phyloP scores from a whole-genome alignment of 1,139 yeast species.

The Saccharomyces hybrid region DNA sequence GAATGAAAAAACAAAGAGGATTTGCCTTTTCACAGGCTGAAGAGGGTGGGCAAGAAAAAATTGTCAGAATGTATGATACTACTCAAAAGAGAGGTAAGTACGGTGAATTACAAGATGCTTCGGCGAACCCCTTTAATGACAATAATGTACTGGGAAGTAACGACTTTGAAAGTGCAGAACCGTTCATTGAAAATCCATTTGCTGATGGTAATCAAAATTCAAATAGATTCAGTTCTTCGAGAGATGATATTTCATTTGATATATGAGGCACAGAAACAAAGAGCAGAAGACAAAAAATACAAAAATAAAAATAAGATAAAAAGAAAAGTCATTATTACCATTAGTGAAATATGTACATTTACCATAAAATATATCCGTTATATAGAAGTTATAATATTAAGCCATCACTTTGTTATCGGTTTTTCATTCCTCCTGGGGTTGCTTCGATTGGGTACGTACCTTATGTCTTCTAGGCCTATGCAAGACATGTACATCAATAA shows the following conservation, averaged over 20 bases:
- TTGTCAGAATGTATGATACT: conserved; percentile 91
- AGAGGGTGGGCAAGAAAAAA: conserved; percentile 83
- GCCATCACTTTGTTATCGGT: background rate
- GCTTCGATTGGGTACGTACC: background rate
- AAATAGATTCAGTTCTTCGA: background rate
- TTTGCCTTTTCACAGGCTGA: conserved; percentile 97
- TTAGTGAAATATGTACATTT: conserved; percentile 1
- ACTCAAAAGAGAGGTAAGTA: conserved; percentile 52
- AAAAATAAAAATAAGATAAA: background rate
- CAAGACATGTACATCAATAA: conserved; percentile 26
- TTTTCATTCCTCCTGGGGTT: background rate
- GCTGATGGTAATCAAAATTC: conserved; percentile 3
- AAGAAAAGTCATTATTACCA: background rate
- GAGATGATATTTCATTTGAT: background rate
- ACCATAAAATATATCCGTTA: background rate
- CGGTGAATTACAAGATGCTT: conserved; percentile 43
- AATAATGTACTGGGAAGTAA: conserved; percentile 7
- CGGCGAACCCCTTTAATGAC: conserved; percentile 28
- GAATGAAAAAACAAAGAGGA: conserved; percentile 97
- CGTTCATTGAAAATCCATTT: conserved; percentile 9
- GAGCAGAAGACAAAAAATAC: background rate
- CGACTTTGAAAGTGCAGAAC: conserved; percentile 1
- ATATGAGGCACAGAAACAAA: background rate
- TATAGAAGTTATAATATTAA: background rate
- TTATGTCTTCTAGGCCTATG: conserved; percentile 26